Base-by-base conservation (phyloP, 2,329 filamentous ascomycete species). In the Lecanicillium sp. region DNA sequence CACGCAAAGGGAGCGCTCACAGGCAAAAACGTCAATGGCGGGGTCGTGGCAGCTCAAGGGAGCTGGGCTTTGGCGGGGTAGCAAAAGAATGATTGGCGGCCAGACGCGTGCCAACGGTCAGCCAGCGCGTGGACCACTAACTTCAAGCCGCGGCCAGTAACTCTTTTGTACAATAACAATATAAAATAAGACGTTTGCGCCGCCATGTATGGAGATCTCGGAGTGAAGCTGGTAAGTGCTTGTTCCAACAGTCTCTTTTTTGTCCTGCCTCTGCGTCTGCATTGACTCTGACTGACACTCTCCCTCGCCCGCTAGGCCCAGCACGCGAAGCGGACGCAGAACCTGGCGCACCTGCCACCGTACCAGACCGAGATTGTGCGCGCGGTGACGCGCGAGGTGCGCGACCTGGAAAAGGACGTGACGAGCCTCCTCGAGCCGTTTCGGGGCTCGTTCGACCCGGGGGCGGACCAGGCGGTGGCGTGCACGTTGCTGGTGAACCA, bases 351-450 rank as follows among this genome's bases (percentile, higher is more conserved):
- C 63, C 79, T 98, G 3, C 93, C 93, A 1, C 84, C 90, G 3
- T 97, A 97, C 65, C 90, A 95, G 67, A 85, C 90, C 23, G 93
- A 97, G 62, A 78, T 94, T 37, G 88, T 97, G 47, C 90, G 90
- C 49, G 80, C 82, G 17, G 86, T 95, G 41, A 86, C 89, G 2
- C 85, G 90, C 59, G 93, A 98, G 75, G 90, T 96, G 19, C 86
- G 90, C 58, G 91, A 97, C 58, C 78, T 98, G 8, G 86, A 97
- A 66, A 88, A 86, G 63, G 89, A 96, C 67, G 85, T 91, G 26
- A 74, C 79, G 32, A 79, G 80, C 48, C 81, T 95, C 23, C 79
- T 97, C 26, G 85, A 87, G 49, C 87, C 88, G 1, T 93, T 91
- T 63, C 81, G 86, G 54, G 86, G 86, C 52, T 84, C 83, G 1